Base-by-base conservation (phyloP, 306 rosid genomes). In the Heteromeles arbutifolia region DNA sequence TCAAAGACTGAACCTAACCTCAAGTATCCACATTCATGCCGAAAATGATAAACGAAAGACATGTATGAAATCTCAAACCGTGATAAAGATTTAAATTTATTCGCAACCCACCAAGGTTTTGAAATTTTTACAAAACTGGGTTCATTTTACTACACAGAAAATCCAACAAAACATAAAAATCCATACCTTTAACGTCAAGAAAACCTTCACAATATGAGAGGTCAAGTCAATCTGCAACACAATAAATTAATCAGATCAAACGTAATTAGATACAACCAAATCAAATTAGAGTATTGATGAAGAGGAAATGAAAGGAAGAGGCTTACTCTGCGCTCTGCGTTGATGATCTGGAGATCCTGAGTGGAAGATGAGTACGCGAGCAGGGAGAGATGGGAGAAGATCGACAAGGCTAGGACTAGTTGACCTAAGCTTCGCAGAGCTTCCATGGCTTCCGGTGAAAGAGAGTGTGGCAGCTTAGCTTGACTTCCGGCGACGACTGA, bases 291-390 rank as follows among this genome's bases (percentile, higher is more conserved):
- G 50, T 3, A 29, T 22, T 26, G 7, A n/a, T 24, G 21, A 28
- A 72, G 52, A 52, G 76, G 61, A 39, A 79, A 44, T 65, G 75
- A 65, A 69, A 2, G 24, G 14, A 7, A 48, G 14, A 82, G 65
- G 83, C 88, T 76, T 81, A 92, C 97, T 76, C 97, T 89, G 82
- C 97, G 97, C 85, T 95, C 99, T 41, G 99, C 97, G 82, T 83
- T 90, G 86, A 86, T 37, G 91, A 95, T 90, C 88, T 88, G 93
- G 75, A 95, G 77, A 41, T 88, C 78, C 57, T 77, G 87, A 21
- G 85, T 83, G 9, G 89, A 74, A 44, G 89, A 85, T 34, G 96
- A 85, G 26, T 21, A 48, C 8, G 81, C 52, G 4, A 83, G 77
- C 43, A 81, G 41, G 7, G 71, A 85, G 45, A 91, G 72, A 25